Percentiles rank a stretch among this genome's conserved stretches.
Conservation (phyloP, 768 basidiomycete species). For the Steccherinum ochraceum region DNA sequence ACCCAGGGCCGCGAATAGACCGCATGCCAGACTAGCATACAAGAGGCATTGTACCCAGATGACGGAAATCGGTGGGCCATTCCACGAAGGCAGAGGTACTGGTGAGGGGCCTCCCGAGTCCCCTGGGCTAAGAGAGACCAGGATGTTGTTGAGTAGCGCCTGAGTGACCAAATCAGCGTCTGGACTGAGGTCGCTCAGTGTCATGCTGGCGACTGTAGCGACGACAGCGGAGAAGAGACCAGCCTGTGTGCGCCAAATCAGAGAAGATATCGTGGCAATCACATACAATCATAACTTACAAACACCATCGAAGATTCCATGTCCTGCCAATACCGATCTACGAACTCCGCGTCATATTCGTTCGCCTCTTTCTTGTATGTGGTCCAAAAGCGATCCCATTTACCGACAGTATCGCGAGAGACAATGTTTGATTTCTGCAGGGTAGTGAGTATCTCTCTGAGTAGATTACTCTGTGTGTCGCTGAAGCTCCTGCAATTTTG, state of each 20-base stretch:
- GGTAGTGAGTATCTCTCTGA: too few species aligned
- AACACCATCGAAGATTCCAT: not conserved
- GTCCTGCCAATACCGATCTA: not conserved
- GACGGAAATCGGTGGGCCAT: conserved; percentile 4
- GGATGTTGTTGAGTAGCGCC: not conserved
- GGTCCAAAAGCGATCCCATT: not conserved
- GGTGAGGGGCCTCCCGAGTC: not conserved
- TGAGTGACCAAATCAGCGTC: not conserved
- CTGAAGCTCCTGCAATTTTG: too few species aligned
- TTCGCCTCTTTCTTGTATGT: not conserved
- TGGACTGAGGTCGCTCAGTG: not conserved
- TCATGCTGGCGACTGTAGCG: not conserved
- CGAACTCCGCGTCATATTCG: not conserved
- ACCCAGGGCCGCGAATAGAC: conserved; percentile 14
- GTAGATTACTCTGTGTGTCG: too few species aligned
- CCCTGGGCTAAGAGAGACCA: not conserved
- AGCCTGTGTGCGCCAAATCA: not conserved
- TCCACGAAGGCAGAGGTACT: conserved; percentile 1
- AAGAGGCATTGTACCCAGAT: conserved; percentile 11
- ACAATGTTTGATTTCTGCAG: too few species aligned
- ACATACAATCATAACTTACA: not conserved
- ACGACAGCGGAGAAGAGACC: not conserved
- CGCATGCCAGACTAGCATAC: conserved; percentile 12
- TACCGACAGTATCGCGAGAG: too few species aligned
- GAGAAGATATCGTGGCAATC: not conserved